phyloP scores from a whole-genome alignment of 768 basidiomycete genomes.

The Tylopilus intermedius region DNA sequence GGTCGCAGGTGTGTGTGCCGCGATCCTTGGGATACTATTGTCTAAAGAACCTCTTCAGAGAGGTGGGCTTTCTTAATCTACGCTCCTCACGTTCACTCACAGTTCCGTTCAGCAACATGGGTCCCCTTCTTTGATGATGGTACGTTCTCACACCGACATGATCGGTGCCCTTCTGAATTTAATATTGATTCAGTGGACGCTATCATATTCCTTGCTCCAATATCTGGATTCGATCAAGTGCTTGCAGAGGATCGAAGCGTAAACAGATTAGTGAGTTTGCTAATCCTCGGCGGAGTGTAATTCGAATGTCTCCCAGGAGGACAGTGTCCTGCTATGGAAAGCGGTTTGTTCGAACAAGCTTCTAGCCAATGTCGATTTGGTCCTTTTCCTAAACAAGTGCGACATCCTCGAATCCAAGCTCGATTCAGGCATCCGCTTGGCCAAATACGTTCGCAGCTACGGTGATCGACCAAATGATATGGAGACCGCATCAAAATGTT shows the following conservation, averaged over 20 bases:
- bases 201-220: slow-evolving; percentile 57
- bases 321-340: slow-evolving; percentile 73
- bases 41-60: slow-evolving; percentile 24
- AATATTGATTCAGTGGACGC: slow-evolving; percentile 31
- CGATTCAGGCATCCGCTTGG: slow-evolving; percentile 54
- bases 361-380: slow-evolving; percentile 64
- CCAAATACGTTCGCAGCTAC: slow-evolving; percentile 69
- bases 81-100: slow-evolving; percentile 8
- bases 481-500: slow-evolving; percentile 64
- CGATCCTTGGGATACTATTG: background rate
- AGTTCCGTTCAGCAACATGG: slow-evolving; percentile 39
- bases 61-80: slow-evolving; percentile 24
- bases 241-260: slow-evolving; percentile 48
- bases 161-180: background rate
- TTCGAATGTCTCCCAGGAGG: slow-evolving; percentile 44
- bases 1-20: slow-evolving; percentile 40
- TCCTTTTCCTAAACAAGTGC: slow-evolving; percentile 80
- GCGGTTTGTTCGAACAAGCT: slow-evolving; percentile 67
- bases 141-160: slow-evolving; percentile 13
- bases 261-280: slow-evolving; percentile 41
- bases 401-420: slow-evolving; percentile 70
- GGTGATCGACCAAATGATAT: slow-evolving; percentile 64
- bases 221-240: slow-evolving; percentile 54
- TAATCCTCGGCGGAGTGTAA: background rate
- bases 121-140: slow-evolving; percentile 54